Evolutionary conservation across 2,329 filamentous ascomycete genomes (phyloP).

Genomic region (Trichoderma sp.): DNA sequence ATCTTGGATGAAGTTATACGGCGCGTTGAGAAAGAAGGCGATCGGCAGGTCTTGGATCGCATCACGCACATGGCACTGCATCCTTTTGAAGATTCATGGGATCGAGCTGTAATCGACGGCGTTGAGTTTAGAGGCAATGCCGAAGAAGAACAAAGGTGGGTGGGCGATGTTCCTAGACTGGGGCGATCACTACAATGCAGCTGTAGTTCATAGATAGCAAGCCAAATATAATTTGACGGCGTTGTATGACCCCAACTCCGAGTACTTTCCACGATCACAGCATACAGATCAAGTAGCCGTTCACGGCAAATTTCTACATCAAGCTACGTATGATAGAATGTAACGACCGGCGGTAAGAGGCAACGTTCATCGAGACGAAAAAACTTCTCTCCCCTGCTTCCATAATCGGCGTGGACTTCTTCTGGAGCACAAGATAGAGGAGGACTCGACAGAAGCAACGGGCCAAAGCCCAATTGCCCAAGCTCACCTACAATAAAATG

Average conservation of each 20-base stretch:
- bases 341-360: slow-evolving; percentile 77
- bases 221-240: no score
- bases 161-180: slow-evolving; percentile 78
- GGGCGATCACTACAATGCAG: slow-evolving; percentile 89
- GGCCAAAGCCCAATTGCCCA: slow-evolving; percentile 49
- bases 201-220: slow-evolving; percentile 73
- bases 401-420: slow-evolving; percentile 65
- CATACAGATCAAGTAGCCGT: not conserved
- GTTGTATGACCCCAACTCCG: not conserved
- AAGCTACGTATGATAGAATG: slow-evolving; percentile 46
- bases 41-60: slow-evolving; percentile 75
- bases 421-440: slow-evolving; percentile 77
- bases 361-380: slow-evolving; percentile 61
- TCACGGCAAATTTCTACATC: not conserved
- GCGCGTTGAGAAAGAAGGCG: slow-evolving; percentile 80
- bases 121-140: slow-evolving; percentile 60
- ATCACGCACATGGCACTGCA: slow-evolving; percentile 82
- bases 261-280: not conserved
- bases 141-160: slow-evolving; percentile 80
- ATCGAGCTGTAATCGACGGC: slow-evolving; percentile 52
- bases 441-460: slow-evolving; percentile 62
- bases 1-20: slow-evolving; percentile 91
- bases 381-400: slow-evolving; percentile 65
- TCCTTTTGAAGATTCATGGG: slow-evolving; percentile 83
- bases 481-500: slow-evolving; percentile 75